A percentile compares a stretch with the other conserved stretches of the same genome.
Conservation (phyloP, 441 rosid species). For the Aquilaria agallochum region DNA sequence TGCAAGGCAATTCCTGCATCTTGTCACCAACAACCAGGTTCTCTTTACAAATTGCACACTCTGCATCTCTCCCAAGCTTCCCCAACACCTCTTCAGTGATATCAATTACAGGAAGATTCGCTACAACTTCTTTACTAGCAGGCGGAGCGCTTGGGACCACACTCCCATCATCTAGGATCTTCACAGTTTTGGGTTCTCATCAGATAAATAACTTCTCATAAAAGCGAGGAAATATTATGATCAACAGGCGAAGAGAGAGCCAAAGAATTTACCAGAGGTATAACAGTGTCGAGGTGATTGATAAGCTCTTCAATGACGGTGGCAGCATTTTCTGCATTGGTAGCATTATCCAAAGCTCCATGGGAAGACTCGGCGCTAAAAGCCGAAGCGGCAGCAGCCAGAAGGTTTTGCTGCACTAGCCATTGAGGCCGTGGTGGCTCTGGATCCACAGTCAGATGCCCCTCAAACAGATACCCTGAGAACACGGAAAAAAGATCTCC, state of each 20-base stretch:
- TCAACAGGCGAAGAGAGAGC: neutral
- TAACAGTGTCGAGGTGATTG: conserved; percentile 44
- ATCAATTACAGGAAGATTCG: conserved; percentile 75
- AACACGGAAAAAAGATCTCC: conserved; percentile 3
- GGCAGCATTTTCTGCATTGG: conserved; percentile 35
- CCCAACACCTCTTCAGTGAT: conserved; percentile 62
- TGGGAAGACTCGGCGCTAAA: conserved; percentile 54
- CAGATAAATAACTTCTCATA: too few relatives aligned
- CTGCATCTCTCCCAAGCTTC: conserved; percentile 56
- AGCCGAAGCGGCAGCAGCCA: conserved; percentile 51
- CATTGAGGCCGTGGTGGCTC: conserved; percentile 90
- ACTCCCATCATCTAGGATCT: conserved; percentile 44
- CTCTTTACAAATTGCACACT: conserved; percentile 92
- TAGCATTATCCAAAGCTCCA: conserved; percentile 18
- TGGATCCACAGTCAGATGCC: conserved; percentile 89
- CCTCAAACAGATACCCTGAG: conserved; percentile 82
- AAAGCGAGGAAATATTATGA: neutral
- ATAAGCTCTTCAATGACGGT: conserved; percentile 54
- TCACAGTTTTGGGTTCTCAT: conserved; percentile 6
- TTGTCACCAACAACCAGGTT: conserved; percentile 67
- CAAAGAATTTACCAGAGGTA: conserved; percentile 53
- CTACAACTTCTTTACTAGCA: conserved; percentile 92
- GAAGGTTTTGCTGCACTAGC: conserved; percentile 65
- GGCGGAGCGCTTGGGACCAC: conserved; percentile 76
- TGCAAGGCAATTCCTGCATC: conserved; percentile 96